Conservation (phyloP, 306 rosid genomes). For the Gleditsia sinensis region DNA sequence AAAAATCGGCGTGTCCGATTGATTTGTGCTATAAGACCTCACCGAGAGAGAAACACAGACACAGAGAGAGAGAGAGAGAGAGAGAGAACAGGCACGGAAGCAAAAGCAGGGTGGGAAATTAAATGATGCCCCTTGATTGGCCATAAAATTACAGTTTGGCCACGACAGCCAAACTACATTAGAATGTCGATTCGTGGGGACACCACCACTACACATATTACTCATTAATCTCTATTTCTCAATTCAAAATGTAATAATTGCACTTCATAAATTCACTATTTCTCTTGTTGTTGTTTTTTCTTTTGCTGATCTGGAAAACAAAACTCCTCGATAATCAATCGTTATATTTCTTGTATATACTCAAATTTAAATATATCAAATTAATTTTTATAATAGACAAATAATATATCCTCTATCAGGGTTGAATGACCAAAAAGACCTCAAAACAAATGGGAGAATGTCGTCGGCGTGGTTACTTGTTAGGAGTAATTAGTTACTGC, state of each 20-base stretch:
- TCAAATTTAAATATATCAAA: too few relatives aligned
- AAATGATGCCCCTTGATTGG: neutral
- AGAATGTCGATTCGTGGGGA: neutral
- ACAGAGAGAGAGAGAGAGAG: conserved; percentile 26
- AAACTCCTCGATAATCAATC: too few relatives aligned
- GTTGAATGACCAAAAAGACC: neutral
- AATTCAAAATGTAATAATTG: too few relatives aligned
- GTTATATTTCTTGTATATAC: too few relatives aligned
- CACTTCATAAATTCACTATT: too few relatives aligned
- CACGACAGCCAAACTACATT: conserved; percentile 38
- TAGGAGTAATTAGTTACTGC: too few relatives aligned
- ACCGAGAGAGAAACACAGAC: neutral
- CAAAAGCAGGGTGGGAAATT: neutral
- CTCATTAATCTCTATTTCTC: too few relatives aligned
- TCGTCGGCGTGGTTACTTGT: neutral
- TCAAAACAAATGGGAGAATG: neutral
- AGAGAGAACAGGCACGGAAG: conserved; percentile 38
- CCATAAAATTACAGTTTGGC: conserved; percentile 26
- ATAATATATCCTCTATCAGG: too few relatives aligned
- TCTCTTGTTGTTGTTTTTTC: too few relatives aligned
- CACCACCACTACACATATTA: too few relatives aligned
- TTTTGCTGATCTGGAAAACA: too few relatives aligned
- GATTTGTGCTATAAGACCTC: neutral
- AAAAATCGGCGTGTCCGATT: conserved; percentile 23
- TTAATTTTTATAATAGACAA: too few relatives aligned